These are phyloP conservation scores for Mycena albidolilacea DNA, from an alignment of 768 basidiomycete species.

Conservation along the genomic window DNA sequence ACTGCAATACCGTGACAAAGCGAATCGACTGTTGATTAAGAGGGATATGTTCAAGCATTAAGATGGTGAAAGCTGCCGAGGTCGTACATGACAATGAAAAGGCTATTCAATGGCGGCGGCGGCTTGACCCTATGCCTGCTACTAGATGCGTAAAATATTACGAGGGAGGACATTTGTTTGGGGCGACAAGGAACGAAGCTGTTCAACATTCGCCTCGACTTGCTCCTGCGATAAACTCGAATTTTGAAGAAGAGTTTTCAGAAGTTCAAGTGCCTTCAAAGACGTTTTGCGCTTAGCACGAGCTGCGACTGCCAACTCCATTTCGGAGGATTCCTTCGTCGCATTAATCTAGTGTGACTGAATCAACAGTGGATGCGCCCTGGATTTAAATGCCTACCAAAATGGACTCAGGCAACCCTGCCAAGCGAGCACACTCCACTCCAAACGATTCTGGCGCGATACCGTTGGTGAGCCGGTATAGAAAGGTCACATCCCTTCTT, in stretches of 20 bases:
- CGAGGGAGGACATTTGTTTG: background rate
- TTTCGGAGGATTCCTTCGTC: constrained; percentile 62
- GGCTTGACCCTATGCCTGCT: background rate
- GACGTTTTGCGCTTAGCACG: constrained; percentile 51
- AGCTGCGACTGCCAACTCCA: constrained; percentile 48
- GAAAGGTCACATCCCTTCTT: constrained; percentile 85
- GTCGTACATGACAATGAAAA: no score
- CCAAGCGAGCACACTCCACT: constrained; percentile 92
- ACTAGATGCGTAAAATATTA: background rate
- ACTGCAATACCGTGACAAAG: no score
- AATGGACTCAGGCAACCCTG: constrained; percentile 82
- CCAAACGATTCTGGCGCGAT: constrained; percentile 90
- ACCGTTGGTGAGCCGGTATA: constrained; percentile 83
- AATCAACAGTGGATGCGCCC: background rate
- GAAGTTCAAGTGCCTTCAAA: constrained; percentile 54
- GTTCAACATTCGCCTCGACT: constrained; percentile 6
- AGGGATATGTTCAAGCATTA: no score
- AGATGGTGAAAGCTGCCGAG: no score
- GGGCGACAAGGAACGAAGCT: constrained; percentile 8
- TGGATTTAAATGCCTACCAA: constrained; percentile 48
- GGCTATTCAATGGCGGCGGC: no score
- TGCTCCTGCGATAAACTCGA: background rate
- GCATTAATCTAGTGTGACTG: constrained; percentile 59
- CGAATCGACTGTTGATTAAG: no score
- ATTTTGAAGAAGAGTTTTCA: constrained; percentile 21